Evolutionary conservation across 2,329 filamentous ascomycete species (phyloP).

Genomic region (Pseudomassariella vexata): DNA sequence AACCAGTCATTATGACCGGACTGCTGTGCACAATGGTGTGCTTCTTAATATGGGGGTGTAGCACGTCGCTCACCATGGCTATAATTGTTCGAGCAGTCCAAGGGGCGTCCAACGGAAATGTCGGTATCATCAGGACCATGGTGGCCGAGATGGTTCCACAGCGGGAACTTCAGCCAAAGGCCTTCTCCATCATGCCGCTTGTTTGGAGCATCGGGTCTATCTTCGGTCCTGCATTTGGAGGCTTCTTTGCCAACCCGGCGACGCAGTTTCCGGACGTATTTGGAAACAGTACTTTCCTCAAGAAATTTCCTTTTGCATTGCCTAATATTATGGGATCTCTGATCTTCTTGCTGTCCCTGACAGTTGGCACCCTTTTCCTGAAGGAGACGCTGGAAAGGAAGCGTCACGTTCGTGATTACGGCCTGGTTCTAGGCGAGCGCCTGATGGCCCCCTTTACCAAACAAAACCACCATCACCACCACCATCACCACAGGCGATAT

Average conservation of each 20-base stretch:
- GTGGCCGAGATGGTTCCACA: constrained; percentile 90
- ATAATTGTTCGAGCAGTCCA: constrained; percentile 72
- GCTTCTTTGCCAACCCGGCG: constrained; percentile 76
- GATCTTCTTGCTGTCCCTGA: constrained; percentile 74
- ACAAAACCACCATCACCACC: constrained; percentile 14
- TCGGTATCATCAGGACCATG: constrained; percentile 88
- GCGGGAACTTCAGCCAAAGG: constrained; percentile 77
- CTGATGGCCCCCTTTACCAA: constrained; percentile 39
- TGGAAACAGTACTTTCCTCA: constrained; percentile 60
- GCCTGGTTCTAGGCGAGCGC: constrained; percentile 64
- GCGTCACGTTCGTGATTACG: constrained; percentile 65
- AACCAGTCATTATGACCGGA: constrained; percentile 71
- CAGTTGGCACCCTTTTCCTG: constrained; percentile 72
- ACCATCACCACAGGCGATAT: constrained; percentile 29
- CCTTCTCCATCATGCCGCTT: constrained; percentile 90
- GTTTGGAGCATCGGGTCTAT: constrained; percentile 84
- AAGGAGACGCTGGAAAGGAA: constrained; percentile 77
- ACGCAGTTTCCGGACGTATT: constrained; percentile 69
- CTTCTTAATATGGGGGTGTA: constrained; percentile 79
- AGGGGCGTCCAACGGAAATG: constrained; percentile 83
- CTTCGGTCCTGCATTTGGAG: constrained; percentile 82
- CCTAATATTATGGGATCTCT: constrained; percentile 74
- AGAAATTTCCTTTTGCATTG: constrained; percentile 72
- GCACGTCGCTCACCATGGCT: constrained; percentile 72
- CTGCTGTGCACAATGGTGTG: constrained; percentile 74